Percentiles rank a stretch among this genome's conserved stretches.
Conservation (phyloP, 2,329 filamentous ascomycete species). For the Stenocarpella maydis region DNA sequence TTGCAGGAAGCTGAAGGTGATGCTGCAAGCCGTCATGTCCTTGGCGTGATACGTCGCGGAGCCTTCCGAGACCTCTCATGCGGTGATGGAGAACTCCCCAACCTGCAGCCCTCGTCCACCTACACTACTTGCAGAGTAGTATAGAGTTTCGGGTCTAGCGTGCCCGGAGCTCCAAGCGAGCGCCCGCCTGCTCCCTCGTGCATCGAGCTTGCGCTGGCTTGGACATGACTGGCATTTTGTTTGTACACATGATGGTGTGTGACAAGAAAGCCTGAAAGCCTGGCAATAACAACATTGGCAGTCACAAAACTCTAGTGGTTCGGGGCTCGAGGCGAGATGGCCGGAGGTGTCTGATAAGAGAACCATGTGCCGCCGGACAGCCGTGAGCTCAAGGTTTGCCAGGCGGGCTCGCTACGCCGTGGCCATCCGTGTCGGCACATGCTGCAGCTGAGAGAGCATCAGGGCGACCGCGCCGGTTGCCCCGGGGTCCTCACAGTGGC, state of each 20-base stretch:
- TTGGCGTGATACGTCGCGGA: not conserved
- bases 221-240: no score
- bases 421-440: conserved; percentile 17
- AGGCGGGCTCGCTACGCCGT: conserved; percentile 16
- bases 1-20: not conserved
- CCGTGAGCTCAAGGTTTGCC: conserved; percentile 20
- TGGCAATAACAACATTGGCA: not conserved
- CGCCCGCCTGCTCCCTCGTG: not conserved
- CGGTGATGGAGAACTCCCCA: not conserved
- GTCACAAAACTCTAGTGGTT: not conserved
- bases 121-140: no score
- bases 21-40: not conserved
- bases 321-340: conserved; percentile 23
- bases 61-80: not conserved
- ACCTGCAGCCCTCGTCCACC: not conserved
- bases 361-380: conserved; percentile 16
- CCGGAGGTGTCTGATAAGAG: conserved; percentile 8
- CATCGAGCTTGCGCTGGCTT: not conserved
- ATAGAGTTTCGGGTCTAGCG: conserved; percentile 13
- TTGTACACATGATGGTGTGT: no score
- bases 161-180: conserved; percentile 1
- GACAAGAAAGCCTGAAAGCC: conserved; percentile 16
- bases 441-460: not conserved
- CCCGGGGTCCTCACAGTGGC: conserved; percentile 1
- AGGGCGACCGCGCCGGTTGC: not conserved